phyloP scores from a whole-genome alignment of 225 moss, liverwort and hornwort species.

The Pseudisothecium myosuroides region DNA sequence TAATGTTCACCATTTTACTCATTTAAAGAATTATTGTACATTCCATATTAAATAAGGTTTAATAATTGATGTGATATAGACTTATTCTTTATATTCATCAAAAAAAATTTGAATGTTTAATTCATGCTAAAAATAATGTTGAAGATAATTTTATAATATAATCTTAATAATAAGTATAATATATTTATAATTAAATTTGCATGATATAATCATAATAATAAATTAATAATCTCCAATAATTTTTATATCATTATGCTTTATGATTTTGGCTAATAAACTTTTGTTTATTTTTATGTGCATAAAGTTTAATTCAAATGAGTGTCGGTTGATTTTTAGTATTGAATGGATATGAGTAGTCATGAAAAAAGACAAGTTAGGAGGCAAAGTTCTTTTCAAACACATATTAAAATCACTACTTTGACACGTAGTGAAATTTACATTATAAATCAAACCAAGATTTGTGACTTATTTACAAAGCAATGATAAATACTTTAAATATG shows the following conservation, averaged over 20 bases:
- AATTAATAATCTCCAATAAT: neutral
- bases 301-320: neutral
- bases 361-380: neutral
- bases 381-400: neutral
- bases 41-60: neutral
- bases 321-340: neutral
- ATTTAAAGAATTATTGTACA: no score
- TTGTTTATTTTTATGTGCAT: neutral
- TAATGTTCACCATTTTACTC: constrained; percentile 4
- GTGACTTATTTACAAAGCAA: neutral
- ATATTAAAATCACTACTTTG: neutral
- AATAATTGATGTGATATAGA: neutral
- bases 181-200: neutral
- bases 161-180: no score
- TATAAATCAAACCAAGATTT: neutral
- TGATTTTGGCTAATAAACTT: neutral
- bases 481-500: neutral
- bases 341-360: neutral
- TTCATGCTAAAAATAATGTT: no score
- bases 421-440: neutral
- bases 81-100: neutral
- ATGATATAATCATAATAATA: neutral
- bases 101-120: neutral
- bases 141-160: neutral
- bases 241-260: no score